phyloP scores from a whole-genome alignment of 352 stramenopile genomes.

The Phytophthora kernoviae region DNA sequence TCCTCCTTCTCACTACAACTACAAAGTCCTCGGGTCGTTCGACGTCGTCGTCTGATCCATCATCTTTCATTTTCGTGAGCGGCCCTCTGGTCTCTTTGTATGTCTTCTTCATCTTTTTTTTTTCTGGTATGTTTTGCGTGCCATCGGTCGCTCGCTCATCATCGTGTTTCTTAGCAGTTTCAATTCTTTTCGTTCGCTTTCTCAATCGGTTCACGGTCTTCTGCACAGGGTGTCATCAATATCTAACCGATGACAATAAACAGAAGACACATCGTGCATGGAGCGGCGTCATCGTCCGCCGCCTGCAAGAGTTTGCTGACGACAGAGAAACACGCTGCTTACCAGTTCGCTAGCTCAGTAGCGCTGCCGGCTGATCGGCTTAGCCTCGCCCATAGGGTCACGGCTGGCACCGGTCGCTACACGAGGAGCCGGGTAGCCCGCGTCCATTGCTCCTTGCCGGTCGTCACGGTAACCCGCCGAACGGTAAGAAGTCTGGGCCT shows the following conservation, averaged over 20 bases:
- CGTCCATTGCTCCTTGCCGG: conserved; percentile 51
- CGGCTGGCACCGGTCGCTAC: conserved; percentile 68
- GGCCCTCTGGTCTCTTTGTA: conserved; percentile 36
- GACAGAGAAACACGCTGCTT: conserved; percentile 18
- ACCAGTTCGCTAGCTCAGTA: conserved; percentile 49
- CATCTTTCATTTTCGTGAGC: conserved; percentile 38
- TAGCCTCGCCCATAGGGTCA: conserved; percentile 63
- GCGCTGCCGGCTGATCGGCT: conserved; percentile 77
- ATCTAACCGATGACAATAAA: conserved; percentile 19
- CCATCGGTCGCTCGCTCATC: conserved; percentile 28
- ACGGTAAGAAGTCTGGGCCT: conserved; percentile 57
- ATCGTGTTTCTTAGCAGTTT: conserved; percentile 36
- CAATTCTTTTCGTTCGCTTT: conserved; percentile 31
- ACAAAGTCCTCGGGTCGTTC: conserved; percentile 44
- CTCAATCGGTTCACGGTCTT: conserved; percentile 28
- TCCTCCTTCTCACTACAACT: conserved; percentile 42
- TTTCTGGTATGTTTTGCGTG: conserved; percentile 26
- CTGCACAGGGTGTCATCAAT: conserved; percentile 12
- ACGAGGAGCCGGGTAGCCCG: conserved; percentile 61
- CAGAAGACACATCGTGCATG: conserved; percentile 24
- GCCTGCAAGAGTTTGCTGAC: conserved; percentile 25
- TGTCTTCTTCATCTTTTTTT: conserved; percentile 36
- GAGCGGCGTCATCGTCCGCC: conserved; percentile 10
- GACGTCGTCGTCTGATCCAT: conserved; percentile 37
- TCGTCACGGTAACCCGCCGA: conserved; percentile 59